A percentile compares a stretch with the other conserved stretches of the same genome.
These are phyloP conservation scores for Apiotrichum brassicae DNA, from an alignment of 1,284 basidiomycete species.

Conservation along the genomic window DNA sequence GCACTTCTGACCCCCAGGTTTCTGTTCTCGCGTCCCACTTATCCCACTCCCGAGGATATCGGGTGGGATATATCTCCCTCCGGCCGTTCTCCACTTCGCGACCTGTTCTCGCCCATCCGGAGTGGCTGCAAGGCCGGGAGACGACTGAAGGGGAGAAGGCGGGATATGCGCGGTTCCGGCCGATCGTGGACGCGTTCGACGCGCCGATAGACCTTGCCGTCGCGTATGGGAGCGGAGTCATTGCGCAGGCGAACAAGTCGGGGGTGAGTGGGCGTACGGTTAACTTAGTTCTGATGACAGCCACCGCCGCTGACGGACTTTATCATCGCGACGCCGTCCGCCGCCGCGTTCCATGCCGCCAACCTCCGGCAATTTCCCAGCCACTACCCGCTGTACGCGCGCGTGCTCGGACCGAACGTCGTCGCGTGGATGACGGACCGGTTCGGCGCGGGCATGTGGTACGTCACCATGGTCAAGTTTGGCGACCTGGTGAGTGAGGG, in stretches of 20 bases:
- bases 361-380: constrained; percentile 83
- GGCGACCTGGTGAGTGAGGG: constrained; percentile 69
- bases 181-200: constrained; percentile 33
- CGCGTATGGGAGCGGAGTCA: constrained; percentile 46
- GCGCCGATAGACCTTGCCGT: constrained; percentile 41
- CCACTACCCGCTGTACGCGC: constrained; percentile 82
- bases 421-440: constrained; percentile 67
- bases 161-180: constrained; percentile 31
- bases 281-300: constrained; percentile 13
- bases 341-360: constrained; percentile 86
- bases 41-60: background rate
- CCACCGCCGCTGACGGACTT: constrained; percentile 82
- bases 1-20: no score
- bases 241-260: constrained; percentile 39
- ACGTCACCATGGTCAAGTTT: constrained; percentile 81
- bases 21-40: no score
- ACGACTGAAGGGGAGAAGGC: constrained; percentile 1
- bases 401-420: constrained; percentile 65
- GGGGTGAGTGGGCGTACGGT: constrained; percentile 21
- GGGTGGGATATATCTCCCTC: background rate
- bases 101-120: background rate
- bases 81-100: background rate
- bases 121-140: background rate
- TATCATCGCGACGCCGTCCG: constrained; percentile 86
- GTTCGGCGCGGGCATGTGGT: constrained; percentile 86